Percentiles rank a stretch among this genome's conserved stretches.
Evolutionary conservation across 345 rosid species (phyloP).

Genomic region (Mercurialis annua): DNA sequence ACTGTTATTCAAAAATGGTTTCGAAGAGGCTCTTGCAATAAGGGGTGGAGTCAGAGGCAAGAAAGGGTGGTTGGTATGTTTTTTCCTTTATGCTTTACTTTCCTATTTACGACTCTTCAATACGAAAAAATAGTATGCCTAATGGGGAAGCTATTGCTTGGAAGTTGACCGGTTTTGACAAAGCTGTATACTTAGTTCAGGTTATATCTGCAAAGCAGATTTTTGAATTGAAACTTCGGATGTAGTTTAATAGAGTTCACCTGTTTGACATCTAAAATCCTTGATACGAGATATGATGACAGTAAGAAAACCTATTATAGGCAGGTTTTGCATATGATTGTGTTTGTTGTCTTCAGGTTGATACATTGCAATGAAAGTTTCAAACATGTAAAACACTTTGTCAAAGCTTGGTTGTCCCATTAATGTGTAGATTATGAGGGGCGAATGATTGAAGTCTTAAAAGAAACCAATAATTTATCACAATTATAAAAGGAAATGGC

Average conservation of each 20-base stretch:
- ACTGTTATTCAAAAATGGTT: conserved; percentile 65
- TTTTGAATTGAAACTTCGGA: not conserved
- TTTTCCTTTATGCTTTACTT: conserved; percentile 13
- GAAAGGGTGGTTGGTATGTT: conserved; percentile 91
- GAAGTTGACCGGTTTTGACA: not conserved
- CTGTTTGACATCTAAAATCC: conserved; percentile 1
- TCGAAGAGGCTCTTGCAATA: conserved; percentile 84
- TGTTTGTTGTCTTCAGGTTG: not conserved
- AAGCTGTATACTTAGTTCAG: conserved; percentile 4
- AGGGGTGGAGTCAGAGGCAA: conserved; percentile 80
- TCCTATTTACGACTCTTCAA: not conserved
- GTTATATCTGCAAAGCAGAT: not conserved
- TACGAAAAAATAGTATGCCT: not conserved
- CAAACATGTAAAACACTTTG: not conserved
- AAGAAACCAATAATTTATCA: not conserved
- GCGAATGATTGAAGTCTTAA: not conserved
- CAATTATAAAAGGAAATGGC: not conserved
- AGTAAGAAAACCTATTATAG: not conserved
- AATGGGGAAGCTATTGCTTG: not conserved
- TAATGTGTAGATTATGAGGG: not conserved
- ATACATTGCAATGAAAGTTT: not conserved
- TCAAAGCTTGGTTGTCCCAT: not conserved
- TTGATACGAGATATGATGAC: not conserved
- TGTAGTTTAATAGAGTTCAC: not conserved
- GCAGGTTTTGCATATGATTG: not conserved